These are phyloP conservation scores for Geosmithia flava DNA, from an alignment of 2,329 filamentous ascomycete genomes.

Conservation along the genomic window DNA sequence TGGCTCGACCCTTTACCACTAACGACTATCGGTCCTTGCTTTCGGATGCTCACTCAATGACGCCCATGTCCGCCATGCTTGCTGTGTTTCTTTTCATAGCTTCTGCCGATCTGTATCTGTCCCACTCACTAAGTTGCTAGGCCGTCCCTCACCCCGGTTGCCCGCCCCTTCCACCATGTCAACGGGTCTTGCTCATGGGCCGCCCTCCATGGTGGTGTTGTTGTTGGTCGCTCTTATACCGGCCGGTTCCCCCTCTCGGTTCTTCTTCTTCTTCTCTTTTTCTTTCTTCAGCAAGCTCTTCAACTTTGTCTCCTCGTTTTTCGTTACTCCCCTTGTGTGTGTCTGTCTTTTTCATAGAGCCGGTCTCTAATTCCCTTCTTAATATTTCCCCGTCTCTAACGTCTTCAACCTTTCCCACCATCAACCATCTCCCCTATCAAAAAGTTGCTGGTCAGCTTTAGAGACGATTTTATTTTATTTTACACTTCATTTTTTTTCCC, in stretches of 20 bases:
- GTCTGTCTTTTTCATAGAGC: constrained; percentile 32
- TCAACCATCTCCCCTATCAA: constrained; percentile 6
- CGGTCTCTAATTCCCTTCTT: constrained; percentile 36
- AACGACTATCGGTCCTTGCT: neutral
- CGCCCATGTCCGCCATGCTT: neutral
- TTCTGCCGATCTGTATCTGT: neutral
- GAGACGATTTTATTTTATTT: constrained; percentile 12
- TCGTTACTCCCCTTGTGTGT: constrained; percentile 23
- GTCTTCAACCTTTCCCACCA: constrained; percentile 5
- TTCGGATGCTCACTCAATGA: neutral
- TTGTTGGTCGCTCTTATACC: constrained; percentile 2
- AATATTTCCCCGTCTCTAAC: constrained; percentile 19
- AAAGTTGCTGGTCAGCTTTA: constrained; percentile 29
- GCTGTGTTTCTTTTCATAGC: neutral
- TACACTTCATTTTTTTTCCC: constrained; percentile 10
- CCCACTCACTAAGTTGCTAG: neutral
- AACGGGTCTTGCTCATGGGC: neutral
- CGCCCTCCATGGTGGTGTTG: neutral
- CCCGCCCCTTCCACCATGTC: too few relatives aligned
- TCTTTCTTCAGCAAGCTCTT: constrained; percentile 54
- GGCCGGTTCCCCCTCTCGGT: constrained; percentile 20
- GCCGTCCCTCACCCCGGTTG: neutral
- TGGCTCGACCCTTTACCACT: neutral
- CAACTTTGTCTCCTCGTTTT: constrained; percentile 41
- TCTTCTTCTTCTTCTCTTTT: constrained; percentile 27